phyloP scores from a whole-genome alignment of 805 yeast genomes.

The Candida xiaguanensis region DNA sequence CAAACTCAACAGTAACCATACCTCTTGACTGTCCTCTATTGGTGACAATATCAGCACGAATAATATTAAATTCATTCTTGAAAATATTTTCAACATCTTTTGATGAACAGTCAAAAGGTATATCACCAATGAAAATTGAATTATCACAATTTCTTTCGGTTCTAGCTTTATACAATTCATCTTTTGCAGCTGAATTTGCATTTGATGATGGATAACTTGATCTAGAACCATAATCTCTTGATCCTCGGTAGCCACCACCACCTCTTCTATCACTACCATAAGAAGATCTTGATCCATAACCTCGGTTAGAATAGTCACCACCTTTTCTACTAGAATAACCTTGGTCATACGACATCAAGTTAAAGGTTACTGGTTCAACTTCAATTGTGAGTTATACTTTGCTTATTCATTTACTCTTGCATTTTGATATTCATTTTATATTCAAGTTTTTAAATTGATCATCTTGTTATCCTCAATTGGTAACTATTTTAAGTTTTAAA shows the following conservation, averaged over 20 bases:
- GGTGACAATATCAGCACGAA: slow-evolving; percentile 79
- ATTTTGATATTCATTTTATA: too few species aligned
- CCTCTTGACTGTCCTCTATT: slow-evolving; percentile 80
- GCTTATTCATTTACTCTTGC: too few species aligned
- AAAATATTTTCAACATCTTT: slow-evolving; percentile 55
- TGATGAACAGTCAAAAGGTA: slow-evolving; percentile 63
- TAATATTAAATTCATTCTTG: slow-evolving; percentile 47
- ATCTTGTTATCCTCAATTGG: too few species aligned
- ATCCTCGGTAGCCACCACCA: slow-evolving; percentile 22
- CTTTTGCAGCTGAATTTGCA: slow-evolving; percentile 22
- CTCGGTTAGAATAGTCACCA: slow-evolving; percentile 5
- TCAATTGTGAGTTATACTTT: too few species aligned
- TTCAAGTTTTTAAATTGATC: too few species aligned
- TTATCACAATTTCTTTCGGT: slow-evolving; percentile 59
- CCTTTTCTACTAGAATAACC: slow-evolving; percentile 5
- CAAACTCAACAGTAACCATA: slow-evolving; percentile 87
- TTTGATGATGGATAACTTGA: slow-evolving; percentile 15
- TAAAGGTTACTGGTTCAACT: too few species aligned
- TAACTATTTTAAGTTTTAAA: too few species aligned
- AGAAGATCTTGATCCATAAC: slow-evolving; percentile 12
- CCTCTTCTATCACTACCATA: slow-evolving; percentile 9
- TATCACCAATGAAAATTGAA: slow-evolving; percentile 70
- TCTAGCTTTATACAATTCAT: slow-evolving; percentile 22
- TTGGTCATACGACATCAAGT: too few species aligned
- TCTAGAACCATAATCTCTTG: slow-evolving; percentile 19